phyloP scores from a whole-genome alignment of 2,329 filamentous ascomycete genomes.

The Penicillium sp. region DNA sequence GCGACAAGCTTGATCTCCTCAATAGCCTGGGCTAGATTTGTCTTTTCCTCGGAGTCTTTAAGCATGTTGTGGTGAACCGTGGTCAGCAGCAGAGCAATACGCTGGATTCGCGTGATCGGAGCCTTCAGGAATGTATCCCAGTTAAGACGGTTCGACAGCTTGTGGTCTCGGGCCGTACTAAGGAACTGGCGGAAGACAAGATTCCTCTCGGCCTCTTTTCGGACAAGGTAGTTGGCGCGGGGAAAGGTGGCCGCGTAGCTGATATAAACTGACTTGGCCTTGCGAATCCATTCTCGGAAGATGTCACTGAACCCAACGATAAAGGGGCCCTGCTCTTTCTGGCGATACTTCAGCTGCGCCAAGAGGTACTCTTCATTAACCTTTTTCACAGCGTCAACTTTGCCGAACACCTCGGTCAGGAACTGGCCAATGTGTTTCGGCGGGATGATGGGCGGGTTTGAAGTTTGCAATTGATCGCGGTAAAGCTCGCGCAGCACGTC shows the following conservation, averaged over 20 bases:
- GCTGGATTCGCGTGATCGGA: conserved; percentile 88
- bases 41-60: conserved; percentile 86
- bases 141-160: conserved; percentile 78
- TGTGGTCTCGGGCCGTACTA: conserved; percentile 77
- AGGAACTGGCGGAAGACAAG: conserved; percentile 85
- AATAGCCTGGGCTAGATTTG: conserved; percentile 80
- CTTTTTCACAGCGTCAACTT: conserved; percentile 82
- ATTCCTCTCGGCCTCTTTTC: conserved; percentile 83
- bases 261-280: conserved; percentile 85
- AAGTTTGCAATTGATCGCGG: conserved; percentile 74
- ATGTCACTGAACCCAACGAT: conserved; percentile 94
- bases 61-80: conserved; percentile 84
- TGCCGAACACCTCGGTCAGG: conserved; percentile 84
- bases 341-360: conserved; percentile 92
- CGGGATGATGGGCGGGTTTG: conserved; percentile 79
- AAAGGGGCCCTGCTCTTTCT: conserved; percentile 96
- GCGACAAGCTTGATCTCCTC: conserved; percentile 91
- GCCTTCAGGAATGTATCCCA: conserved; percentile 96
- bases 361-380: conserved; percentile 93
- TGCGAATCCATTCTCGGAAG: conserved; percentile 97
- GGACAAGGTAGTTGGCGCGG: conserved; percentile 78
- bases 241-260: conserved; percentile 91
- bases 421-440: conserved; percentile 81
- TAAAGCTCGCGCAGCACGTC: conserved; percentile 86
- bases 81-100: conserved; percentile 81